phyloP scores from a whole-genome alignment of 2,329 filamentous ascomycete genomes.

The Monosporascus sp. region DNA sequence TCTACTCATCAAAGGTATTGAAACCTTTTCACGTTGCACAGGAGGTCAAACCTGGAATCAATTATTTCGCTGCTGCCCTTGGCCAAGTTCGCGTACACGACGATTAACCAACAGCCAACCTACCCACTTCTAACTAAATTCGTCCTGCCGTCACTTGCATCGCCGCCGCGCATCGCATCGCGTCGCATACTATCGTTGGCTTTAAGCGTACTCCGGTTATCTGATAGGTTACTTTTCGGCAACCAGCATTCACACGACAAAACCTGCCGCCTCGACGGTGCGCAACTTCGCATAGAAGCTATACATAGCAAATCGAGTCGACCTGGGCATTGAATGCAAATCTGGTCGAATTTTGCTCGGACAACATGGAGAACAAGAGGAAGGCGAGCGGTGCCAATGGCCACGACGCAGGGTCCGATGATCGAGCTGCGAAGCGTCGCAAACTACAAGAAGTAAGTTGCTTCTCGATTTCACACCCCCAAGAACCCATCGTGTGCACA shows the following conservation, averaged over 20 bases:
- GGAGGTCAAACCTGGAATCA: too few species aligned
- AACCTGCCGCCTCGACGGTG: too few species aligned
- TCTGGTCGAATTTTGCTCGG: slow-evolving; percentile 5
- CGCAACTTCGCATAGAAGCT: too few species aligned
- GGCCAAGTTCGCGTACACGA: too few species aligned
- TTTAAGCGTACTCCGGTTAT: too few species aligned
- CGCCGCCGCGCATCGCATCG: not conserved
- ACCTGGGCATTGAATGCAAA: slow-evolving; percentile 7
- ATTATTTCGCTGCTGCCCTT: too few species aligned
- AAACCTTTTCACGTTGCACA: too few species aligned
- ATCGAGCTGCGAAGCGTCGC: slow-evolving; percentile 52
- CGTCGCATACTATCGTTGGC: not conserved
- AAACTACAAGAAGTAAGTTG: slow-evolving; percentile 45
- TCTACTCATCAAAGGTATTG: too few species aligned
- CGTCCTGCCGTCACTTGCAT: not conserved
- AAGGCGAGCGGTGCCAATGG: slow-evolving; percentile 44
- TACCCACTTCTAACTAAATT: not conserved
- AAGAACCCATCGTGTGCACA: too few species aligned
- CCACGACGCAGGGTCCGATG: slow-evolving; percentile 36
- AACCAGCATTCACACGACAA: too few species aligned
- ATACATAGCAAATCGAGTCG: slow-evolving; percentile 1
- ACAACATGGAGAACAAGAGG: slow-evolving; percentile 51
- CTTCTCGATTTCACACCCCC: too few species aligned
- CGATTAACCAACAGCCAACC: not conserved
- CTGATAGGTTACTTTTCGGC: too few species aligned